Evolutionary conservation across 2,329 filamentous ascomycete species (phyloP).

Genomic region (Ophiocordyceps camponoti-rufipedis): DNA sequence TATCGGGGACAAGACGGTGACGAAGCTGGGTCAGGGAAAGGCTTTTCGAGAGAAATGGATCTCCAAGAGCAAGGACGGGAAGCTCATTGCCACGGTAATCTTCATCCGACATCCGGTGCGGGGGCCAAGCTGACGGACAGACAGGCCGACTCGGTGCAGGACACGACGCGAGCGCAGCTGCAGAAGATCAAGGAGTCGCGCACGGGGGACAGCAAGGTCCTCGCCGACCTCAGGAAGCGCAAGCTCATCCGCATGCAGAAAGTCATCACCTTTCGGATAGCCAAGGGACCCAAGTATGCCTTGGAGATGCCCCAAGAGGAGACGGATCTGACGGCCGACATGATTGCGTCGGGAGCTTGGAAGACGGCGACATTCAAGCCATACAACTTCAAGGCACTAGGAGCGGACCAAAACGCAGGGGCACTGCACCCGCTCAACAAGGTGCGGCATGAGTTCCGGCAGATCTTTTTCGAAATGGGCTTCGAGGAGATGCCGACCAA

Average conservation of each 20-base stretch:
- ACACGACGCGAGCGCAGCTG: constrained; percentile 61
- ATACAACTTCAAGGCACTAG: constrained; percentile 56
- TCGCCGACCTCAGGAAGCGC: constrained; percentile 76
- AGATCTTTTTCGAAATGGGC: constrained; percentile 98
- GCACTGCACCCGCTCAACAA: constrained; percentile 66
- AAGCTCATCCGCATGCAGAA: constrained; percentile 77
- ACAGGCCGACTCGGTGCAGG: constrained; percentile 55
- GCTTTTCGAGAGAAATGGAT: constrained; percentile 75
- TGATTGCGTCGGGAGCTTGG: constrained; percentile 78
- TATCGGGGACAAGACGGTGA: constrained; percentile 54
- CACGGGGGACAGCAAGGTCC: constrained; percentile 55
- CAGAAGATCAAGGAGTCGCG: constrained; percentile 52
- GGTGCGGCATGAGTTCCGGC: constrained; percentile 85
- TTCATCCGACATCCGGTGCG: neutral
- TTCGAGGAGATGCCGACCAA: constrained; percentile 97
- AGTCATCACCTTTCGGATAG: constrained; percentile 65
- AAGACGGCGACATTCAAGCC: constrained; percentile 82
- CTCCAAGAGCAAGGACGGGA: constrained; percentile 38
- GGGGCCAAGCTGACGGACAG: neutral
- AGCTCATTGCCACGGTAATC: constrained; percentile 32
- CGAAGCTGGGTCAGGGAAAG: constrained; percentile 82
- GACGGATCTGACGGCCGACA: constrained; percentile 86
- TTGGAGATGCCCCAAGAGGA: constrained; percentile 81
- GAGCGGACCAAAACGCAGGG: constrained; percentile 41
- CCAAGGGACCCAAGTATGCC: constrained; percentile 77